These are phyloP conservation scores for Agrocybe pediades DNA, from an alignment of 768 basidiomycete species.

Conservation along the genomic window DNA sequence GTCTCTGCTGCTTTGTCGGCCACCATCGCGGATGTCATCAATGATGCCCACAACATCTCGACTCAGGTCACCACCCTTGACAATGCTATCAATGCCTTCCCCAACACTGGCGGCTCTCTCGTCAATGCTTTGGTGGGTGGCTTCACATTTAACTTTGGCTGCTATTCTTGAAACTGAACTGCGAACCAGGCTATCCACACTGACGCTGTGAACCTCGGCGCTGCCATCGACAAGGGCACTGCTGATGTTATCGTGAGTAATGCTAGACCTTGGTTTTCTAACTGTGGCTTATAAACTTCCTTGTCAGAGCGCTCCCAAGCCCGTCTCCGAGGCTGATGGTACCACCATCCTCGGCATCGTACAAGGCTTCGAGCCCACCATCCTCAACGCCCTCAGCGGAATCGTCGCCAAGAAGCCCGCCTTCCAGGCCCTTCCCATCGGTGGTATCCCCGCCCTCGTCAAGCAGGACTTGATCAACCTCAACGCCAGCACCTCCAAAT, in stretches of 20 bases:
- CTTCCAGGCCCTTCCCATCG: slow-evolving; percentile 22
- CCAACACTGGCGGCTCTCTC: slow-evolving; percentile 23
- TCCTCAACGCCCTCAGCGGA: slow-evolving; percentile 17
- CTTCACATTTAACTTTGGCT: not conserved
- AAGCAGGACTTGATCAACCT: slow-evolving; percentile 22
- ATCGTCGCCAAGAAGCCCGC: slow-evolving; percentile 27
- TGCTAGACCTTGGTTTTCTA: too few species aligned
- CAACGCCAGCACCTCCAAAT: slow-evolving; percentile 22
- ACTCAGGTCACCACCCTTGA: slow-evolving; percentile 29
- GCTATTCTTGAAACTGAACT: not conserved
- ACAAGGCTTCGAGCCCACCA: slow-evolving; percentile 12
- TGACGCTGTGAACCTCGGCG: slow-evolving; percentile 19
- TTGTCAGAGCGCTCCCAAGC: slow-evolving; percentile 11
- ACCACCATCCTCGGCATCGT: slow-evolving; percentile 21
- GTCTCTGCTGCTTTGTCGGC: slow-evolving; percentile 23
- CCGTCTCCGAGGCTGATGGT: slow-evolving; percentile 25
- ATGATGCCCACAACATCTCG: slow-evolving; percentile 29
- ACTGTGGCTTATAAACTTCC: not conserved
- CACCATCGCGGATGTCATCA: slow-evolving; percentile 28
- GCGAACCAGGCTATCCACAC: slow-evolving; percentile 25
- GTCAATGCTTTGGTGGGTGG: slow-evolving; percentile 26
- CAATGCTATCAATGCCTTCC: slow-evolving; percentile 30
- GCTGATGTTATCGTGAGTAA: slow-evolving; percentile 26
- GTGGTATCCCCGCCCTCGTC: slow-evolving; percentile 11
- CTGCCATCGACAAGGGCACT: slow-evolving; percentile 25